Base-by-base conservation (phyloP, 345 rosid species). In the Moringa oleifera region DNA sequence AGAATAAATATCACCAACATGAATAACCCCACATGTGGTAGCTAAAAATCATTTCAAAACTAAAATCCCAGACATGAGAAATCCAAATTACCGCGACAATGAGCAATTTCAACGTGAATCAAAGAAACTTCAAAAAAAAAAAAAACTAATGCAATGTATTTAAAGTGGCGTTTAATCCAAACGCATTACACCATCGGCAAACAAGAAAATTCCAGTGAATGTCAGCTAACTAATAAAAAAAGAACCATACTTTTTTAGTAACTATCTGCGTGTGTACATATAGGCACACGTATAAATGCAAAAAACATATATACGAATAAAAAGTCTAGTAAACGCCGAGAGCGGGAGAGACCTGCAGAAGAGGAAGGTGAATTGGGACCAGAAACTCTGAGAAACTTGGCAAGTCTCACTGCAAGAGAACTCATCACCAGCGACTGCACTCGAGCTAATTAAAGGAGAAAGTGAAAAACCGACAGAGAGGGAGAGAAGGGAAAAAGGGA, bases 321-420 rank as follows among this genome's bases (percentile, higher is more conserved):
- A n/a, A n/a, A n/a, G n/a, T n/a, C n/a, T n/a, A n/a, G 46, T 53
- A 37, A 25, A 54, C 49, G 28, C 25, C 25, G 62, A 45, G 37
- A 61, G n/a, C 28, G 23, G 58, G 56, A 69, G 74, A 51, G 21
- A 83, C 81, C 81, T 68, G 64, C 61, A 53, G 71, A 47, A 65
- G 71, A 66, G 25, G 41, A 55, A 24, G 57, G 64, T 20, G 66
- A 0, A n/a, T 58, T 25, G 33, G 78, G 24, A 63, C 69, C 22
- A 55, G 71, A 61, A 51, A 53, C 1, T 64, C 69, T 66, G 16
- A 80, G 58, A 6, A 63, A 37, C 64, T 72, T 80, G 7, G 75
- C 69, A 15, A 75, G 53, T 51, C 68, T 67, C 23, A 33, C 53
- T 25, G 80, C 77, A 1, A 78, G 28, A 50, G 83, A 69, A 65